phyloP scores from a whole-genome alignment of 257 asterid genomes.

The Petunia secreta region DNA sequence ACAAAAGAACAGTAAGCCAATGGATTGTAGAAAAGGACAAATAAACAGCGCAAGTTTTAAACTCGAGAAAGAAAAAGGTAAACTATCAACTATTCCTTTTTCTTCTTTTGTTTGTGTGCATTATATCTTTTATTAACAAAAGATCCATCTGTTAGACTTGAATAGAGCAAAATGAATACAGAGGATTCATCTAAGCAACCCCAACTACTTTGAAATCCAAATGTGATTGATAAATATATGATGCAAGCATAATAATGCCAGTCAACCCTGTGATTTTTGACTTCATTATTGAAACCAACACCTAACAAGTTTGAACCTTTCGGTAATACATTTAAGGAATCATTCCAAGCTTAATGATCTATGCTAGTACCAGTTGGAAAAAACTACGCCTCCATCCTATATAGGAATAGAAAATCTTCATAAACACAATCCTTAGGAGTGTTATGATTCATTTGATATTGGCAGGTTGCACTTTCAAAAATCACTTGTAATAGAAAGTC shows the following conservation, averaged over 20 bases:
- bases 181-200: background rate
- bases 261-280: too few species aligned
- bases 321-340: background rate
- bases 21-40: background rate
- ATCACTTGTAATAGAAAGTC: slow-evolving; percentile 27
- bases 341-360: slow-evolving; percentile 10
- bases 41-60: background rate
- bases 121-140: slow-evolving; percentile 19
- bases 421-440: background rate
- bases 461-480: slow-evolving; percentile 23
- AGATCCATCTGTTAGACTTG: slow-evolving; percentile 4
- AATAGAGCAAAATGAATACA: background rate
- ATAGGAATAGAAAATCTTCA: slow-evolving; percentile 18
- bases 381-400: slow-evolving; percentile 4
- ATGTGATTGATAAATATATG: too few species aligned
- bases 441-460: slow-evolving; percentile 2
- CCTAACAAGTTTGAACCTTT: slow-evolving; percentile 11
- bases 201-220: background rate
- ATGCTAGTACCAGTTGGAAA: slow-evolving; percentile 5
- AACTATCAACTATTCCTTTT: background rate
- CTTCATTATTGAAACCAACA: background rate
- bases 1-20: slow-evolving; percentile 37
- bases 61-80: slow-evolving; percentile 7
- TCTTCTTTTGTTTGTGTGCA: background rate
- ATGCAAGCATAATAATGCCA: too few species aligned